Percentiles rank a stretch among this genome's conserved stretches.
phyloP scores from a whole-genome alignment of 225 moss, liverwort and hornwort species.

The Ulota crispa region DNA sequence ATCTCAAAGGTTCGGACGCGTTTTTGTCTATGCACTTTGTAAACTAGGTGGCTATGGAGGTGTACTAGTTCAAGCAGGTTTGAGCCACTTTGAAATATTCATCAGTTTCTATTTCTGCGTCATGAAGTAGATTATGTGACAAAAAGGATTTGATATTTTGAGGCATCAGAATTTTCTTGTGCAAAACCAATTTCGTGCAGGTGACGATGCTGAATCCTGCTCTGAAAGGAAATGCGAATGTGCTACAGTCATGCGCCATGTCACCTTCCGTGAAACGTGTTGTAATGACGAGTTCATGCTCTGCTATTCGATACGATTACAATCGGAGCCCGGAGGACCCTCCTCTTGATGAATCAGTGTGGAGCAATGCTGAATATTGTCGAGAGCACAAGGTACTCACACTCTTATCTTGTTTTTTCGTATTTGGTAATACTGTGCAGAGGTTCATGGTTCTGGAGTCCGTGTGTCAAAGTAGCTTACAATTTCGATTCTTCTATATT shows the following conservation, averaged over 20 bases:
- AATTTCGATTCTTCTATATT: neutral
- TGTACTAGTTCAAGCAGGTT: neutral
- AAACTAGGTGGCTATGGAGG: neutral
- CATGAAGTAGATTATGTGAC: neutral
- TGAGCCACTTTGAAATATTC: neutral
- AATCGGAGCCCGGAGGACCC: conserved; percentile 45
- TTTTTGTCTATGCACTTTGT: neutral
- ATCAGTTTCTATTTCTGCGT: neutral
- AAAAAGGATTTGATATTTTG: neutral
- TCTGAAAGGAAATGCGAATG: conserved; percentile 77
- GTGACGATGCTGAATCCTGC: conserved; percentile 72
- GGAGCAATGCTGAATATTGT: conserved; percentile 76
- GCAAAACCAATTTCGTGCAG: conserved; percentile 29
- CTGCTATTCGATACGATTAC: conserved; percentile 82
- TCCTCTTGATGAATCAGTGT: conserved; percentile 65
- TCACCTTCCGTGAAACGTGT: conserved; percentile 70
- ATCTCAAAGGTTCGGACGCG: neutral
- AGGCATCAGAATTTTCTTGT: conserved; percentile 16
- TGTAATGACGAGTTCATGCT: conserved; percentile 87
- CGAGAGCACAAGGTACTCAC: conserved; percentile 57
- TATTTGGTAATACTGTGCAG: neutral
- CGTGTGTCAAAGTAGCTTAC: neutral
- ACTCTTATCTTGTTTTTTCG: neutral
- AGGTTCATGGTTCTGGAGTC: neutral
- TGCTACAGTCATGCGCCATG: conserved; percentile 73